Percentiles rank a stretch among this genome's conserved stretches.
Conservation (phyloP, 164 flowering plant species). For the Echeveria elegans region DNA sequence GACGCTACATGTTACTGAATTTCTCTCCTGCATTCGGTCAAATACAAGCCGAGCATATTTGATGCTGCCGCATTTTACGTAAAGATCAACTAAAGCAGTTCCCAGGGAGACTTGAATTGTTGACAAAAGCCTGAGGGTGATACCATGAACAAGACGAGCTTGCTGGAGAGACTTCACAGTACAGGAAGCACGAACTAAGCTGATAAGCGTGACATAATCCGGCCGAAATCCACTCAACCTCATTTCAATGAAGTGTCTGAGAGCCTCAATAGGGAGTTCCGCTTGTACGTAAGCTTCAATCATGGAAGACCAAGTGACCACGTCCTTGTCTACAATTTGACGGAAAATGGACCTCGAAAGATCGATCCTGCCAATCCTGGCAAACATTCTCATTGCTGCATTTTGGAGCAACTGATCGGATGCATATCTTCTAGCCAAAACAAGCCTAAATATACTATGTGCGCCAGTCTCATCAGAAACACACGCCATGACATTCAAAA, state of each 20-base stretch:
- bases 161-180: constrained; percentile 14
- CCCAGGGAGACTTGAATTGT: constrained; percentile 7
- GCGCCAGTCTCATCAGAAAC: constrained; percentile 14
- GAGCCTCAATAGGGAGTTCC: background rate
- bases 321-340: background rate
- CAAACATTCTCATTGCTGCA: constrained; percentile 26
- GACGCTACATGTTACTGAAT: constrained; percentile 48
- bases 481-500: constrained; percentile 25
- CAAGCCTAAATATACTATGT: constrained; percentile 15
- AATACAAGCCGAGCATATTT: constrained; percentile 30
- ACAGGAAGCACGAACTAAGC: constrained; percentile 5
- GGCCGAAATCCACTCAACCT: constrained; percentile 8
- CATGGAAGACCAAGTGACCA: background rate
- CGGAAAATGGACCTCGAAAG: background rate
- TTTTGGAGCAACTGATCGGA: constrained; percentile 18
- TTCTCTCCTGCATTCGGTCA: constrained; percentile 22
- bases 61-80: constrained; percentile 45
- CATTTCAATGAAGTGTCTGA: constrained; percentile 1
- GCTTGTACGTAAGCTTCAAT: constrained; percentile 1
- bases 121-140: background rate
- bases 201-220: constrained; percentile 21
- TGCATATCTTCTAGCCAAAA: constrained; percentile 15
- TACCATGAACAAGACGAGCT: constrained; percentile 22
- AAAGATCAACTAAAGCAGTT: constrained; percentile 42
- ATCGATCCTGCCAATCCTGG: constrained; percentile 17